Base-by-base conservation (phyloP, 768 basidiomycete genomes). In the Auriscalpium microsporum region DNA sequence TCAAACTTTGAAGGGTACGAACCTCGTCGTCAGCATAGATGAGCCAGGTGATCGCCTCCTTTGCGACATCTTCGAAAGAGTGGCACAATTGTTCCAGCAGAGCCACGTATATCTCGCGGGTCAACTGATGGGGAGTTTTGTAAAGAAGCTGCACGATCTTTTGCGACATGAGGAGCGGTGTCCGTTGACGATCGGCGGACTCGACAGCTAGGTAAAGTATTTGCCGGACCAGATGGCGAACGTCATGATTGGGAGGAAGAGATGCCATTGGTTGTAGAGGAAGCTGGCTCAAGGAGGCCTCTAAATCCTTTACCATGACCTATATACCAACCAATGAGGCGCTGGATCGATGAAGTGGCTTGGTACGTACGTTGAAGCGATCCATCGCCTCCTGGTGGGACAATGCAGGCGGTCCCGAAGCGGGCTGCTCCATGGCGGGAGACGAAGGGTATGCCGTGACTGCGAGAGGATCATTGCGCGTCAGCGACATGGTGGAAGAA, bases 21-120 rank as follows among this genome's bases (percentile, higher is more conserved):
- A 94, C 93, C 74, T 94, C 90, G 66, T 99, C 96, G 66, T 98
- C 94, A 4, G 96, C 90, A 66, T 93, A 96, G 46, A 97, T 73
- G 48, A 99, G 75, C 96, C 96, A 99, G 2, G 89, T 90, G 50
- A 94, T 88, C 7, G 95, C 96, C 71, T 99, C 96, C 69, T 94
- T 94, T 16, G 88, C 90, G 46, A 97, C 95, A 60, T 95, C 91
- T 62, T 90, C 85, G 59, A 93, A 94, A 14, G 84, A 75, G 58
- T 85, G 83, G 67, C 96, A 98, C 44, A 99, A 74, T 58, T 92
- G 87, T 56, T 94, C 88, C 13, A 99, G 74, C 46, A 99, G 74
- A 45, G 86, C 82, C 40, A 93, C 94, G 67, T 93, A 99, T 10
- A 96, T 87, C 68, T 99, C 94, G 52, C 95, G 81, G 0, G 90